A percentile compares a stretch with the other conserved stretches of the same genome.
phyloP scores from a whole-genome alignment of 169 alveolate species.

The Amoebophrya sp. region DNA sequence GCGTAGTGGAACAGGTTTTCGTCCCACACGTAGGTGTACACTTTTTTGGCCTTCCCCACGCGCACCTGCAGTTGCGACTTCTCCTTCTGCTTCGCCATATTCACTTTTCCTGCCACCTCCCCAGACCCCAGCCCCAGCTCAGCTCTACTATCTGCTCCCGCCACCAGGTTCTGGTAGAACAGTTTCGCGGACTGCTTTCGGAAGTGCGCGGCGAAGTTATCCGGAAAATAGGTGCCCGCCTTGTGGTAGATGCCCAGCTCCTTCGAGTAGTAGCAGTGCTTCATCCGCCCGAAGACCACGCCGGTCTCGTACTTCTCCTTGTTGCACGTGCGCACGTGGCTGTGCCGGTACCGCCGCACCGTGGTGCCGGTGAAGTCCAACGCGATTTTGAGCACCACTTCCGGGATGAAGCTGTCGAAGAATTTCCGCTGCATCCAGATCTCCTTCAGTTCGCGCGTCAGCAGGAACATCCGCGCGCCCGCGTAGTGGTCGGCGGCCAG shows the following conservation, averaged over 20 bases:
- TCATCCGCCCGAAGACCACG: neutral
- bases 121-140: no score
- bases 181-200: neutral
- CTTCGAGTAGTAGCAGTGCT: neutral
- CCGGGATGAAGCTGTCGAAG: neutral
- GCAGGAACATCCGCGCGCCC: neutral
- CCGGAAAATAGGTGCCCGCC: neutral
- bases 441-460: neutral
- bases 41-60: neutral
- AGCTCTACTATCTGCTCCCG: no score
- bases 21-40: neutral
- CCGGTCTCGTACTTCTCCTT: neutral
- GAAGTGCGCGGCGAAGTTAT: neutral
- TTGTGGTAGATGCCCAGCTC: neutral
- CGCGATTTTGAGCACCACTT: neutral
- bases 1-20: neutral
- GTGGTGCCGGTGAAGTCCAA: neutral
- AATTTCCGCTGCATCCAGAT: neutral
- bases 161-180: no score
- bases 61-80: neutral
- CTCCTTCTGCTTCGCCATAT: neutral
- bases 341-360: neutral
- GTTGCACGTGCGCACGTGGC: neutral
- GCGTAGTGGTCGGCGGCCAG: neutral
- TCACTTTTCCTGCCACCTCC: no score